A percentile compares a stretch with the other conserved stretches of the same genome.
phyloP scores from a whole-genome alignment of 441 rosid species.

The Melianthus villosus region DNA sequence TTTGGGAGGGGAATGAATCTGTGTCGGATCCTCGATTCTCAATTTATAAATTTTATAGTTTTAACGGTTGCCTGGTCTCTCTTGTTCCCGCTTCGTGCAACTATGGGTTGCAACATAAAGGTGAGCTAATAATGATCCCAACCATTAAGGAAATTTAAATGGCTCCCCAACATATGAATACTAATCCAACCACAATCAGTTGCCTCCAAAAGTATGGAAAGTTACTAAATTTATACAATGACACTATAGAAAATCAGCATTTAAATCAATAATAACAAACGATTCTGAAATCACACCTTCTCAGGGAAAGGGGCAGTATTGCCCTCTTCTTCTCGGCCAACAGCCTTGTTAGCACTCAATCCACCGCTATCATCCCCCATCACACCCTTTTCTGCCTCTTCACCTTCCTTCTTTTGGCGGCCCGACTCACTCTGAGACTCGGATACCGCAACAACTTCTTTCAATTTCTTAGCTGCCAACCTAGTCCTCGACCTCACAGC shows the following conservation, averaged over 20 bases:
- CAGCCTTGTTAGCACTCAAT: constrained; percentile 67
- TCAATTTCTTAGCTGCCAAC: constrained; percentile 33
- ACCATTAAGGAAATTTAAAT: too few relatives aligned
- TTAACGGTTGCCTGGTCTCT: too few relatives aligned
- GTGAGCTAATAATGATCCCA: too few relatives aligned
- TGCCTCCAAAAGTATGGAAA: background rate
- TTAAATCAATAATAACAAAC: background rate
- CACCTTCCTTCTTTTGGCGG: constrained; percentile 10
- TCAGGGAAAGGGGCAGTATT: constrained; percentile 87
- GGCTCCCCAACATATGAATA: too few relatives aligned
- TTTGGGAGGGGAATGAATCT: too few relatives aligned
- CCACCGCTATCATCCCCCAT: constrained; percentile 86
- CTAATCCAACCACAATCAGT: too few relatives aligned
- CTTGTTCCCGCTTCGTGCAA: too few relatives aligned
- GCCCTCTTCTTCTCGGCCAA: constrained; percentile 38
- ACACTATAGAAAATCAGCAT: background rate
- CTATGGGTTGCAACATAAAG: too few relatives aligned
- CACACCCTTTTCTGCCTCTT: constrained; percentile 13
- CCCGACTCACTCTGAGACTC: constrained; percentile 4
- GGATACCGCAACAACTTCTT: constrained; percentile 18
- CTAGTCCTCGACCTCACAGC: constrained; percentile 47
- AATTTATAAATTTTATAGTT: too few relatives aligned
- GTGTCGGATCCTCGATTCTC: too few relatives aligned
- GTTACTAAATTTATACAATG: background rate
- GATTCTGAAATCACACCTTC: constrained; percentile 22